Evolutionary conservation across 768 basidiomycete species (phyloP), one percentile per base, ranked within the genome.

Genomic region (Serendipita sp.): DNA sequence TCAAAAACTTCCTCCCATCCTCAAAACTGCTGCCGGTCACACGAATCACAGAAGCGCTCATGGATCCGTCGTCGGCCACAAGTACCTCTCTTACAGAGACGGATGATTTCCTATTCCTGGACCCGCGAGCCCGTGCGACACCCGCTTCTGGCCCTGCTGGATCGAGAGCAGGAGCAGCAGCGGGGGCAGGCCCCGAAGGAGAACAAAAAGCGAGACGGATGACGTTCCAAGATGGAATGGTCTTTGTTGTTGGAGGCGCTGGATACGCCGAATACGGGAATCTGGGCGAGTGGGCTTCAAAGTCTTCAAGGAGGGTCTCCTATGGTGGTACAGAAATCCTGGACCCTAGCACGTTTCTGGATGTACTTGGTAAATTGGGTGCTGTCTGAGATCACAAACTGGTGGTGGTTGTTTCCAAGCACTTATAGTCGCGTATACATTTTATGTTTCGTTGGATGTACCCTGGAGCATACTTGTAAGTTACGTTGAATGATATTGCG

Each of bases 261-360:
- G 89, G 93, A 15, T 95, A 97, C 71, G 92, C 98, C 63, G 96
- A 99, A 75, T 97, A 94, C 69, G 92, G 93, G 3, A 98, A 98
- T 73, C 75, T 99, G 66, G 85, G 88, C 73, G 95, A 98, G 74
- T 96, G 94, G 92, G 89, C 90, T 2, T 76, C 74, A 63, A 85
- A 83, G 75, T 83, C 84, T 3, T 90, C 89, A 13, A 91, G 91
- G 74, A 79, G 83, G 67, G 83, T 98, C 47, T 88, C 90, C 41
- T 99, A 99, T 73, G 96, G 96, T 16, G 90, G 91, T 18, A 98
- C 95, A 15, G 96, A 98, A 72, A 93, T 99, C 45, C 71, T 96
- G 56, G 88, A 91, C 23, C 96, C 96, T 3, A 84, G 81, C 71
- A 84, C 85, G 54, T 98, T 99, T 72, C 79, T 98, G 18, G 75